Percentiles rank a stretch among this genome's conserved stretches.
These are phyloP conservation scores for Theileria orientalis DNA, from an alignment of 169 alveolate species.

Conservation along the genomic window DNA sequence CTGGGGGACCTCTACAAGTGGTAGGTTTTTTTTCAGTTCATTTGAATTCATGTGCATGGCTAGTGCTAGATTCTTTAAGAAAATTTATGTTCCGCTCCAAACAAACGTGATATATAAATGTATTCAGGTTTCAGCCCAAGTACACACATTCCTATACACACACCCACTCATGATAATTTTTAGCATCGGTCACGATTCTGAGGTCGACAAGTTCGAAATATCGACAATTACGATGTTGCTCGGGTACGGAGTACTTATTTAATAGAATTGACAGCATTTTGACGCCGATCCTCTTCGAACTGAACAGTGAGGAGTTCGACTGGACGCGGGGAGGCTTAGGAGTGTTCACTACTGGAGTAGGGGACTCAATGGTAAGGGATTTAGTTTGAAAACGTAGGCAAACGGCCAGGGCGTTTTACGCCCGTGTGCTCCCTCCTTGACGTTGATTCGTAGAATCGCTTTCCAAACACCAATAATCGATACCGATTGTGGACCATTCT, in stretches of 20 bases:
- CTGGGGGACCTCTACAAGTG: neutral
- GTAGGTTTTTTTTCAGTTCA: neutral
- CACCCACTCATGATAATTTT: neutral
- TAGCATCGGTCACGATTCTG: constrained; percentile 10
- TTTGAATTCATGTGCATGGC: neutral
- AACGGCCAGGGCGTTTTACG: too few relatives aligned
- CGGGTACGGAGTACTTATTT: neutral
- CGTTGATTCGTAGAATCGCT: too few relatives aligned
- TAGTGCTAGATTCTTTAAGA: too few relatives aligned
- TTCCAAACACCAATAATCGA: too few relatives aligned
- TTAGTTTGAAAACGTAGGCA: neutral
- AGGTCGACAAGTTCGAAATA: constrained; percentile 7
- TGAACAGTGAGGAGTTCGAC: constrained; percentile 18
- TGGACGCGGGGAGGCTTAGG: constrained; percentile 35
- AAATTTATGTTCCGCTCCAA: too few relatives aligned
- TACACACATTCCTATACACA: too few relatives aligned
- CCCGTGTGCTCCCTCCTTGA: too few relatives aligned
- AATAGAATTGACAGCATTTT: neutral
- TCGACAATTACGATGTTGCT: constrained; percentile 2
- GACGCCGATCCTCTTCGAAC: constrained; percentile 18
- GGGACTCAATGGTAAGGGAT: constrained; percentile 50
- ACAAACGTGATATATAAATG: too few relatives aligned
- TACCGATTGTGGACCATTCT: too few relatives aligned
- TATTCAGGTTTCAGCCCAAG: neutral
- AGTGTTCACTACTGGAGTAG: constrained; percentile 24